phyloP scores from a whole-genome alignment of 192 early-diverging fungal genomes.

The Dispira simplex region DNA sequence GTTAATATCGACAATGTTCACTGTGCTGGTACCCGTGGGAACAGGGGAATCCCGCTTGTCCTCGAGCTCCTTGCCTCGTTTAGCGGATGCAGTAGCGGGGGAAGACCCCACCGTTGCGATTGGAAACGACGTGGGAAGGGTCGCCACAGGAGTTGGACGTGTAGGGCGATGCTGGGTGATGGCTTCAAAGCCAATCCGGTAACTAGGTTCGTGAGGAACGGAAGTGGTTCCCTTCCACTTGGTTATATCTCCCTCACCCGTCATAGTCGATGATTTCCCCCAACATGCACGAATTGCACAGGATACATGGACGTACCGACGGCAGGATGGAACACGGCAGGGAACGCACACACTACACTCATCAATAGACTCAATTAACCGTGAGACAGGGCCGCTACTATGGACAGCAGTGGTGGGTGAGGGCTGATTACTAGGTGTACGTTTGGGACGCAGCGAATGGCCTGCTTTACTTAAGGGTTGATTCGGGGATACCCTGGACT shows the following conservation, averaged over 20 bases:
- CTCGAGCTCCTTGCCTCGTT: background rate
- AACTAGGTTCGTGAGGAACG: background rate
- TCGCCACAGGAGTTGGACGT: background rate
- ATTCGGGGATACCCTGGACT: no score
- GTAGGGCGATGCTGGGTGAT: slow-evolving; percentile 1
- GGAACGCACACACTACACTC: slow-evolving; percentile 5
- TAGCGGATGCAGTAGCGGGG: background rate
- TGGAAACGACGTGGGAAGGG: background rate
- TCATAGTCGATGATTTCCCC: no score
- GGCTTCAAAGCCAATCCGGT: slow-evolving; percentile 9
- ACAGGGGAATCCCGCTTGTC: background rate
- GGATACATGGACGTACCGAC: background rate
- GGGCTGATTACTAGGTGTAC: background rate
- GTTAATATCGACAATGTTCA: background rate
- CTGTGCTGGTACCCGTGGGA: slow-evolving; percentile 4
- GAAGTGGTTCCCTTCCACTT: no score
- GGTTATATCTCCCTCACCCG: no score
- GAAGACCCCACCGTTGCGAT: background rate
- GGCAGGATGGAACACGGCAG: slow-evolving; percentile 7
- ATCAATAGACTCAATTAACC: background rate
- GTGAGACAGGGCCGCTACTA: background rate
- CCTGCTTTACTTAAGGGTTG: background rate
- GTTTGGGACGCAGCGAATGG: slow-evolving; percentile 5
- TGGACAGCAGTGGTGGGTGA: background rate
- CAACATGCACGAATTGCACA: slow-evolving; percentile 2